phyloP scores from a whole-genome alignment of 257 asterid species.

The Gentiana dahurica region DNA sequence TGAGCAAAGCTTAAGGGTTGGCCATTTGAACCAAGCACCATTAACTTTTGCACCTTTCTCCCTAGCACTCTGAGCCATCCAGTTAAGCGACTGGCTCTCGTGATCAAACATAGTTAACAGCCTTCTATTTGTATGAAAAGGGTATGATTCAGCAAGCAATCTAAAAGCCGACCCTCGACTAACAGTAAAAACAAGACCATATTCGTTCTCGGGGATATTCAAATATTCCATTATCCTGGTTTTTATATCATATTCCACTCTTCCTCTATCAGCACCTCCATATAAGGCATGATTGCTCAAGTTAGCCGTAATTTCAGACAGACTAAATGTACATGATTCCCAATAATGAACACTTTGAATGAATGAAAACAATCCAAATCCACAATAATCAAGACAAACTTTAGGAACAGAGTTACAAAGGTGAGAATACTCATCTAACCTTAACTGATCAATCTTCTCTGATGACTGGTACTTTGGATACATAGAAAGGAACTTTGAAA shows the following conservation, averaged over 20 bases:
- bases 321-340: conserved; percentile 90
- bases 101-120: conserved; percentile 96
- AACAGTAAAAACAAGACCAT: conserved; percentile 95
- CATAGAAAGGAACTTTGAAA: conserved; percentile 78
- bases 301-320: conserved; percentile 95
- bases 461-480: conserved; percentile 81
- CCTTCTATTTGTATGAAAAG: conserved; percentile 90
- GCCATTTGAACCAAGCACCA: conserved; percentile 99
- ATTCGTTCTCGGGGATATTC: conserved; percentile 91
- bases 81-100: conserved; percentile 89
- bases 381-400: conserved; percentile 97
- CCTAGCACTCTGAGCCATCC: conserved; percentile 96
- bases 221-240: conserved; percentile 85
- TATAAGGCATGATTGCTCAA: conserved; percentile 93
- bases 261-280: conserved; percentile 85
- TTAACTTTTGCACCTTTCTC: conserved; percentile 95
- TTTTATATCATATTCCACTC: conserved; percentile 81
- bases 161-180: conserved; percentile 97
- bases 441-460: conserved; percentile 81
- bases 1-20: conserved; percentile 86
- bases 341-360: conserved; percentile 89
- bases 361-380: conserved; percentile 93
- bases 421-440: conserved; percentile 81
- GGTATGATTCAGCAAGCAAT: conserved; percentile 87
- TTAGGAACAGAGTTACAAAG: conserved; percentile 48